phyloP scores from a whole-genome alignment of 495 filamentous ascomycete genomes.

The Xylaria sp. region DNA sequence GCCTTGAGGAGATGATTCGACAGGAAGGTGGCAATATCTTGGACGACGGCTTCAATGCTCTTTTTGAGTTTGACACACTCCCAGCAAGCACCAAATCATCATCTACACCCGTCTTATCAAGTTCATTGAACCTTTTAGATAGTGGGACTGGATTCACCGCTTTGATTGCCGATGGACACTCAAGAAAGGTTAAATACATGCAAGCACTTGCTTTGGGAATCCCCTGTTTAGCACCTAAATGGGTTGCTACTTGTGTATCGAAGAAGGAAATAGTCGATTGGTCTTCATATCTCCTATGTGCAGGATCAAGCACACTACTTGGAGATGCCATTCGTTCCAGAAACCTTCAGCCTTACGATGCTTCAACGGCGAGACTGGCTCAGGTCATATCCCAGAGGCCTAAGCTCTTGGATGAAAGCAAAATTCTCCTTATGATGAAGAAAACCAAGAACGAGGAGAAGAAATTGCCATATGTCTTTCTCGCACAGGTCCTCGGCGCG shows the following conservation, averaged over 20 bases:
- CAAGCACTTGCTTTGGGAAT: slow-evolving; percentile 91
- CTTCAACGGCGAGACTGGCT: slow-evolving; percentile 61
- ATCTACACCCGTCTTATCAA: slow-evolving; percentile 29
- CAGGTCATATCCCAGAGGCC: slow-evolving; percentile 63
- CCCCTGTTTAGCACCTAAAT: slow-evolving; percentile 80
- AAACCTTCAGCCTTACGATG: slow-evolving; percentile 64
- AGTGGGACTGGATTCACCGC: slow-evolving; percentile 72
- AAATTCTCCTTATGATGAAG: slow-evolving; percentile 78
- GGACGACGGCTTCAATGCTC: slow-evolving; percentile 77
- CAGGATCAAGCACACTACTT: slow-evolving; percentile 80
- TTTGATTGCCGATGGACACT: slow-evolving; percentile 85
- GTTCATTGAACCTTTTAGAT: slow-evolving; percentile 36
- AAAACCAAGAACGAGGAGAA: slow-evolving; percentile 69
- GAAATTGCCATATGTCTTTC: slow-evolving; percentile 65
- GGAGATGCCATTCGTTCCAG: slow-evolving; percentile 80
- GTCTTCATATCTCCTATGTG: slow-evolving; percentile 82
- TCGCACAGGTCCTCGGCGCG: slow-evolving; percentile 81
- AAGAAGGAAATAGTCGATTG: slow-evolving; percentile 70
- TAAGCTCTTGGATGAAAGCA: slow-evolving; percentile 68
- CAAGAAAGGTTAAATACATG: slow-evolving; percentile 91
- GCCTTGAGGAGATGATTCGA: slow-evolving; percentile 52
- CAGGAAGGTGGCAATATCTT: slow-evolving; percentile 76
- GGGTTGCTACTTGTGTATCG: slow-evolving; percentile 77
- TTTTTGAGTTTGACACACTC: slow-evolving; percentile 68
- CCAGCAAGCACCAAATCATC: slow-evolving; percentile 33